Base-by-base conservation (phyloP, 2,329 filamentous ascomycete species). In the Arachnomyces sp. region DNA sequence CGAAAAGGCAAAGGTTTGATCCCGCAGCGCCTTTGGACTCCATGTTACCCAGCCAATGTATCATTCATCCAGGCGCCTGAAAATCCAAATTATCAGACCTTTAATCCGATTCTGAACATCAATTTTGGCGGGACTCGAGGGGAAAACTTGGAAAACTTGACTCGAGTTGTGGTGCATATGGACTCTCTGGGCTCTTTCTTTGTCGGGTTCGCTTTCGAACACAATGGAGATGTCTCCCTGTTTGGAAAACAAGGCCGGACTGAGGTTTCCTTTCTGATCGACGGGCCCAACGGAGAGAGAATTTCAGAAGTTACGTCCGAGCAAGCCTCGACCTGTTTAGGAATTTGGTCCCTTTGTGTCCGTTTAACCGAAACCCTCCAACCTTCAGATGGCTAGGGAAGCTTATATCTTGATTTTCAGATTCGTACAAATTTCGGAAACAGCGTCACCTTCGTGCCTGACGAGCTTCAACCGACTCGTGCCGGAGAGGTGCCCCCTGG, bases 51-150 rank as follows among this genome's bases (percentile, higher is more conserved):
- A 25, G 9, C 5, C 5, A 16, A 9, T 11, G 11, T 12, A 9
- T 32, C 28, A 15, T 12, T 31, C n/a, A n/a, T 38, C 21, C 36
- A 21, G 14, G 14, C 11, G 4, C 25, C 13, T 7, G 9, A 15
- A 12, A 38, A 15, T 31, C 21, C 28, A 16, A 30, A 16, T 11
- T 31, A 38, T 32, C 36, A 38, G 3, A 13, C 13, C 7, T 38
- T 31, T 14, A 38, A 31, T 31, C 36, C 36, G 8, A 38, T 32
- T n/a, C n/a, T 38, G 4, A 38, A 38, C 28, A 38, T 38, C 9
- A 25, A 38, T n/a, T 38, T 38, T n/a, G 36, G 36, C 3, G 36
- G 28, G 9, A 3, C 4, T 11, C 11, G 8, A 9, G 28, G 36
- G 11, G 13, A 32, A 15, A 38, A 4, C 4, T 13, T 38, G 8